Evolutionary conservation across 306 rosid species (phyloP).

Genomic region (Comarum palustre): DNA sequence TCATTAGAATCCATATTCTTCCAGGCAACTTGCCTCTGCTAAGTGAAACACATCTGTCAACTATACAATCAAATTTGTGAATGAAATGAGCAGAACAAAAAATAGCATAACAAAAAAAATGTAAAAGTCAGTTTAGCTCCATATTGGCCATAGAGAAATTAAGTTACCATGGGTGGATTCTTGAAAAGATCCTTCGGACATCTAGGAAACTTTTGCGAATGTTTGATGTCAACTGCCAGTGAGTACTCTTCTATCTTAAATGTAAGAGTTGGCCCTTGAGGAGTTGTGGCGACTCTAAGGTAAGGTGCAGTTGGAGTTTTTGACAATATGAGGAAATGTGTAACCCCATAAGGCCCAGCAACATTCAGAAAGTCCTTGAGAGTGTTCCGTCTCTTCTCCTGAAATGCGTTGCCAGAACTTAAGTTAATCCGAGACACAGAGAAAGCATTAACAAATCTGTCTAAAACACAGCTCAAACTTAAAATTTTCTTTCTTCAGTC

Average conservation of each 20-base stretch:
- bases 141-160: conserved; percentile 2
- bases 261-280: conserved; percentile 93
- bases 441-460: neutral
- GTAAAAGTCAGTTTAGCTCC: neutral
- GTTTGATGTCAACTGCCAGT: conserved; percentile 69
- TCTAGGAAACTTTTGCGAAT: conserved; percentile 77
- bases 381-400: conserved; percentile 91
- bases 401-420: conserved; percentile 22
- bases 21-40: neutral
- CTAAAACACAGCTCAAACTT: neutral
- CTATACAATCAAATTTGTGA: neutral
- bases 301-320: conserved; percentile 71
- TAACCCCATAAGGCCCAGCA: conserved; percentile 96
- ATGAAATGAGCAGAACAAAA: neutral
- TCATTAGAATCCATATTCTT: neutral
- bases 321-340: conserved; percentile 89
- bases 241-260: conserved; percentile 78
- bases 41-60: neutral
- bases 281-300: conserved; percentile 85
- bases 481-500: neutral
- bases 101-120: neutral
- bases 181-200: conserved; percentile 88
- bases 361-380: conserved; percentile 80
- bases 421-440: conserved; percentile 15
- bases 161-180: conserved; percentile 82